These are phyloP conservation scores for Lasiodiplodia sp. DNA, from an alignment of 2,329 filamentous ascomycete genomes.

Conservation along the genomic window DNA sequence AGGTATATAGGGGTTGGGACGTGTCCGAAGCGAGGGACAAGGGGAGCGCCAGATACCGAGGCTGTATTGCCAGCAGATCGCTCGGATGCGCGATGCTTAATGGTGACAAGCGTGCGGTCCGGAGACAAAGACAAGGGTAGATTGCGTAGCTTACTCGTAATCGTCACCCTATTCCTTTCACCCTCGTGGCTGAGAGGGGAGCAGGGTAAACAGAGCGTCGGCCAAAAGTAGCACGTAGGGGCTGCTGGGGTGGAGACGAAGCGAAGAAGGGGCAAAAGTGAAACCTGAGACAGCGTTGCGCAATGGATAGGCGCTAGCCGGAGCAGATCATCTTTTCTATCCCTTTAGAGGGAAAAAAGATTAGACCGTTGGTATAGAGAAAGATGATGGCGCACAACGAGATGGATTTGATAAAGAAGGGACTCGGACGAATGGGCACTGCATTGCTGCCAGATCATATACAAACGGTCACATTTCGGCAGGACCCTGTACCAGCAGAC, in stretches of 20 bases:
- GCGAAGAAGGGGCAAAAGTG: conserved; percentile 10
- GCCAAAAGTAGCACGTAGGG: conserved; percentile 7
- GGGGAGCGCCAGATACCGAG: background rate
- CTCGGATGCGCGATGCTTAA: conserved; percentile 1
- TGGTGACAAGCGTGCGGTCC: background rate
- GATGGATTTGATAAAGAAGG: background rate
- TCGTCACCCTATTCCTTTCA: background rate
- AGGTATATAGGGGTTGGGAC: background rate
- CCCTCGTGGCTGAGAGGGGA: conserved; percentile 20
- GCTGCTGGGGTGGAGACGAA: conserved; percentile 6
- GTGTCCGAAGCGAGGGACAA: background rate
- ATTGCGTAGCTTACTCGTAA: conserved; percentile 13
- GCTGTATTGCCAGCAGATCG: background rate
- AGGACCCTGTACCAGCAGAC: background rate
- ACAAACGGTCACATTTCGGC: conserved; percentile 11
- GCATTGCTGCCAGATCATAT: conserved; percentile 9
- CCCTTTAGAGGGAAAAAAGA: background rate
- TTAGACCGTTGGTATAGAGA: background rate
- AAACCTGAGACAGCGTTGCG: conserved; percentile 19
- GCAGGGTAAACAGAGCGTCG: conserved; percentile 21
- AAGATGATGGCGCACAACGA: background rate
- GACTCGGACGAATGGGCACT: background rate
- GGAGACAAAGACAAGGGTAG: background rate
- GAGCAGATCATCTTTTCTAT: conserved; percentile 9
- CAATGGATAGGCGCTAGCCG: conserved; percentile 16